These are phyloP conservation scores for Hypomontagnella submonticulosa DNA, from an alignment of 495 filamentous ascomycete species.

Conservation along the genomic window DNA sequence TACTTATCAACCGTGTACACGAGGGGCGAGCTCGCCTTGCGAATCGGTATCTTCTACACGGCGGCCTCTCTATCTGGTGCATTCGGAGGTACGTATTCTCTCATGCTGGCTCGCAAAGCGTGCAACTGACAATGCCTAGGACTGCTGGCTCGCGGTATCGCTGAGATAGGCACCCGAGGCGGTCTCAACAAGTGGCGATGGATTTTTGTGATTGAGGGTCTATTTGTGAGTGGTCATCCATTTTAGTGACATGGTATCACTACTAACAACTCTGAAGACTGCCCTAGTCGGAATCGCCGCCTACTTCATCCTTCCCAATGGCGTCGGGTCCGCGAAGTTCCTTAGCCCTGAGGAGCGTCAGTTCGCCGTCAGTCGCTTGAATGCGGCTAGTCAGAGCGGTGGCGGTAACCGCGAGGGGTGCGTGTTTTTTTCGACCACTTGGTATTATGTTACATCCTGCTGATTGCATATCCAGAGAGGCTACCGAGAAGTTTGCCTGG, in stretches of 20 bases:
- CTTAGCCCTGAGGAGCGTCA: slow-evolving; percentile 58
- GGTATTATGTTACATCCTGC: slow-evolving; percentile 17
- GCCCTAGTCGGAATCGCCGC: slow-evolving; percentile 65
- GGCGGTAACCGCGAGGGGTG: slow-evolving; percentile 49
- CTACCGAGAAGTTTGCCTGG: slow-evolving; percentile 69
- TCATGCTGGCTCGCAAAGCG: background rate
- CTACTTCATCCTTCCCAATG: slow-evolving; percentile 69
- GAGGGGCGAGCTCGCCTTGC: slow-evolving; percentile 60
- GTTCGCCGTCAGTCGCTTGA: slow-evolving; percentile 54
- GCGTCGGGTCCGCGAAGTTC: slow-evolving; percentile 64
- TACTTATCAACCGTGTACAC: slow-evolving; percentile 62
- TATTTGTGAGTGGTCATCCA: slow-evolving; percentile 52
- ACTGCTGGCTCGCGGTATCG: slow-evolving; percentile 56
- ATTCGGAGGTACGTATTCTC: slow-evolving; percentile 55
- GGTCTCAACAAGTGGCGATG: slow-evolving; percentile 60
- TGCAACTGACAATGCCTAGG: slow-evolving; percentile 47
- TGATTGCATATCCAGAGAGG: slow-evolving; percentile 36
- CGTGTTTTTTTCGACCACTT: background rate
- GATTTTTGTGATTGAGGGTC: slow-evolving; percentile 65
- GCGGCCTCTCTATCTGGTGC: slow-evolving; percentile 66
- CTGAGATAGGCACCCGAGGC: slow-evolving; percentile 53
- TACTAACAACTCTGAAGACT: slow-evolving; percentile 44
- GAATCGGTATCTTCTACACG: slow-evolving; percentile 67
- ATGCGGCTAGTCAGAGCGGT: slow-evolving; percentile 40
- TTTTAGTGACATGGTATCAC: too few species aligned